Conservation (phyloP, 345 rosid genomes). For the Salix suchowensis region DNA sequence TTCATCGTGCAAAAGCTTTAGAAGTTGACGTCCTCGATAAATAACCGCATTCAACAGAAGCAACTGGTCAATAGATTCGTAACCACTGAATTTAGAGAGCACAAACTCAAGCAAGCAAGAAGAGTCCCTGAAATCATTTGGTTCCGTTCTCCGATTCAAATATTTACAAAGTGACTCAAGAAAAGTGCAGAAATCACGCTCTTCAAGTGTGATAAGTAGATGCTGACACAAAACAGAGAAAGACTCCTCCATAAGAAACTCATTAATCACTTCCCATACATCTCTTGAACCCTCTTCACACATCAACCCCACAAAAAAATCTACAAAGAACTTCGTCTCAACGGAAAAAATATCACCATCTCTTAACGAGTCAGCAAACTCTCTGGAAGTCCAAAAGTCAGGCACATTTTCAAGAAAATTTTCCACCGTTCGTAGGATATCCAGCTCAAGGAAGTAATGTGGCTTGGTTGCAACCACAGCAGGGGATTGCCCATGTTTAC, state of each 20-base stretch:
- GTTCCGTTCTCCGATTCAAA: slow-evolving; percentile 26
- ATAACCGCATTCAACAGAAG: slow-evolving; percentile 59
- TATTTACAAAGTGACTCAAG: slow-evolving; percentile 44
- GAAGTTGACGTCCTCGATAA: slow-evolving; percentile 60
- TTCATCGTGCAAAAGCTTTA: slow-evolving; percentile 57
- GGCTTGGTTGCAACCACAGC: slow-evolving; percentile 95
- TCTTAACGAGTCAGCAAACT: slow-evolving; percentile 70
- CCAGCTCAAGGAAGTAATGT: slow-evolving; percentile 87
- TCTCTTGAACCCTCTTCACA: slow-evolving; percentile 57
- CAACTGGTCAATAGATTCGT: slow-evolving; percentile 54
- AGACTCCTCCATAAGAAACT: slow-evolving; percentile 59
- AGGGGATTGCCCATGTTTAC: slow-evolving; percentile 96
- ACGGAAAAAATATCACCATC: slow-evolving; percentile 70
- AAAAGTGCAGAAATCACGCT: slow-evolving; percentile 44
- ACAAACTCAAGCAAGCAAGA: slow-evolving; percentile 57
- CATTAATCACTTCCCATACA: slow-evolving; percentile 64
- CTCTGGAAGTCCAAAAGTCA: slow-evolving; percentile 83
- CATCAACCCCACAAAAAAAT: slow-evolving; percentile 60
- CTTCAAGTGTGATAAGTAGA: slow-evolving; percentile 71
- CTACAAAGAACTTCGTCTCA: slow-evolving; percentile 61
- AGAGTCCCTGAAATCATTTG: slow-evolving; percentile 30
- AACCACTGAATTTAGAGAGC: slow-evolving; percentile 41
- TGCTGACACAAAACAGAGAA: slow-evolving; percentile 62
- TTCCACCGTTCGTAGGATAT: slow-evolving; percentile 62
- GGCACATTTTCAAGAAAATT: slow-evolving; percentile 79